These are phyloP conservation scores for Pochonia chlamydosporia DNA, from an alignment of 2,329 filamentous ascomycete species.

Conservation along the genomic window DNA sequence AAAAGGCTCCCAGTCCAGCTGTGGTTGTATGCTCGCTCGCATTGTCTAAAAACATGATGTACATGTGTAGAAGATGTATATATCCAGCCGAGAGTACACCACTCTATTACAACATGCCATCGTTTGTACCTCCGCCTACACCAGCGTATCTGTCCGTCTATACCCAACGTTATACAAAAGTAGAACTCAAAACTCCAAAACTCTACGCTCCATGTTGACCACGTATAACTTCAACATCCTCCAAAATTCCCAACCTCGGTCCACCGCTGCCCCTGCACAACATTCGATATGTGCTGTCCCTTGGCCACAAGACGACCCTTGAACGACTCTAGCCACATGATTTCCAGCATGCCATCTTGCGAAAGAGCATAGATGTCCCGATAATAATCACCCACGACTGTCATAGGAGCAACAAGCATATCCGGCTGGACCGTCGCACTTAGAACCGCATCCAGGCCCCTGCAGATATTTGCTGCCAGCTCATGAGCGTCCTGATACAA, in stretches of 20 bases:
- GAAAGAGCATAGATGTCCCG: slow-evolving; percentile 29
- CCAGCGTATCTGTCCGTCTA: no score
- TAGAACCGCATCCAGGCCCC: slow-evolving; percentile 43
- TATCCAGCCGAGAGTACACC: no score
- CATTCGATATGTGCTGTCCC: slow-evolving; percentile 34
- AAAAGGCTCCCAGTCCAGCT: no score
- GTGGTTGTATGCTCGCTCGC: no score
- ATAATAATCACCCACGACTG: slow-evolving; percentile 37
- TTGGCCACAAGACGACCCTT: slow-evolving; percentile 30
- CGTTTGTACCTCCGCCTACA: no score
- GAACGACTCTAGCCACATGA: slow-evolving; percentile 43
- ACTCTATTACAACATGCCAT: no score
- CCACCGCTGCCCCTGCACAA: slow-evolving; percentile 34
- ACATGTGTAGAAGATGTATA: no score
- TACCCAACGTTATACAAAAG: neutral
- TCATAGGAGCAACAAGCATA: slow-evolving; percentile 37
- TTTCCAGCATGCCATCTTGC: slow-evolving; percentile 37
- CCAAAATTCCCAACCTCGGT: slow-evolving; percentile 13
- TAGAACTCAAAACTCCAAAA: no score
- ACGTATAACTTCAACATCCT: neutral
- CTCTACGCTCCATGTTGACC: no score
- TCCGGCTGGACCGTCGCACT: slow-evolving; percentile 39
- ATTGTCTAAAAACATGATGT: no score
- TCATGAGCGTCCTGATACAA: slow-evolving; percentile 38
- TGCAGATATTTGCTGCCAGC: slow-evolving; percentile 44